Evolutionary conservation across 1,139 yeast genomes (phyloP).

Genomic region (Sugiyamaella novakii): DNA sequence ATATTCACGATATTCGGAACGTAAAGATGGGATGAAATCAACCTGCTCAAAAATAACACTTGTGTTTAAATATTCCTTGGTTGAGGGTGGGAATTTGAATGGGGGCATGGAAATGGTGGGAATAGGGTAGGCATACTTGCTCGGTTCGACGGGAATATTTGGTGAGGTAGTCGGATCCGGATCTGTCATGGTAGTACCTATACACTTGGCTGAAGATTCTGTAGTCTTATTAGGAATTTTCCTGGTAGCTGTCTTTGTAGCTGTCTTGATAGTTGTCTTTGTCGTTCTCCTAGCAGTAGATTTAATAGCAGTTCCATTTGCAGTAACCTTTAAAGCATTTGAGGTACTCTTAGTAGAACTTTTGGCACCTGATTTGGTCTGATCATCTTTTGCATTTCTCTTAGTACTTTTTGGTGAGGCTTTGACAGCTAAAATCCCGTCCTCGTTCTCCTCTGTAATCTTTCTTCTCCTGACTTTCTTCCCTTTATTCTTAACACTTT

Average conservation of each 20-base stretch:
- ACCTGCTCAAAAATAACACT: background rate
- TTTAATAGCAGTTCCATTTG: background rate
- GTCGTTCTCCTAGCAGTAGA: background rate
- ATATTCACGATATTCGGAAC: slow-evolving; percentile 13
- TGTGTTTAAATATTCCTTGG: background rate
- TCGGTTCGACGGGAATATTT: background rate
- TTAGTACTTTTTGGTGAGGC: background rate
- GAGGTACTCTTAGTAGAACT: background rate
- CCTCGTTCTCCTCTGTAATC: background rate
- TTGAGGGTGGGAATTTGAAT: background rate
- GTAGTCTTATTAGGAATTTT: background rate
- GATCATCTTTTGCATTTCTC: background rate
- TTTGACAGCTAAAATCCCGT: background rate
- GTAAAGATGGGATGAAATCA: slow-evolving; percentile 1
- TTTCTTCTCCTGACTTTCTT: background rate
- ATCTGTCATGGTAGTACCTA: too few relatives aligned
- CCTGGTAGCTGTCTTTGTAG: background rate
- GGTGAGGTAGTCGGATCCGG: background rate
- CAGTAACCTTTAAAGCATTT: too few relatives aligned
- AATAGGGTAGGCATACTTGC: background rate
- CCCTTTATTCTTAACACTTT: slow-evolving; percentile 12
- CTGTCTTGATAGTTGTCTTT: background rate
- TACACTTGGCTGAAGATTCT: background rate
- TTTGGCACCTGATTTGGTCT: background rate
- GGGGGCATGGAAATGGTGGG: background rate